Conservation (phyloP, 805 yeast species). For the Candida fluviatilis region DNA sequence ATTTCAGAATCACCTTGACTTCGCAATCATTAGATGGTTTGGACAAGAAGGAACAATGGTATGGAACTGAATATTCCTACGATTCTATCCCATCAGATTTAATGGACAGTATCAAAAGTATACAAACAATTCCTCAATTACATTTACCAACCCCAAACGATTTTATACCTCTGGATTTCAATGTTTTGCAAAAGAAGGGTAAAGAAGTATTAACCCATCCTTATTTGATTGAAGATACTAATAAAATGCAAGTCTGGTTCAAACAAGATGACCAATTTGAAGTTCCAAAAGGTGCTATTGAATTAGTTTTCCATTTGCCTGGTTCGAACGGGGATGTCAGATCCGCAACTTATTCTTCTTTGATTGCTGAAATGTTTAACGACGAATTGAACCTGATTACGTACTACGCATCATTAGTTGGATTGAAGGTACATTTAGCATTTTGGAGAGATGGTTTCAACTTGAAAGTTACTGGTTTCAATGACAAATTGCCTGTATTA, state of each 20-base stretch:
- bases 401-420: conserved; percentile 83
- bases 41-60: conserved; percentile 70
- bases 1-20: conserved; percentile 58
- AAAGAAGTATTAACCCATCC: conserved; percentile 51
- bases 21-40: conserved; percentile 44
- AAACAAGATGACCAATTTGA: conserved; percentile 86
- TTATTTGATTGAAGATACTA: conserved; percentile 48
- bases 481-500: conserved; percentile 69
- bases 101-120: conserved; percentile 22
- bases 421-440: conserved; percentile 55
- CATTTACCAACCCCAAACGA: conserved; percentile 71
- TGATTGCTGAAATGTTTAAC: conserved; percentile 67
- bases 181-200: conserved; percentile 42
- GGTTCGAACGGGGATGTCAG: conserved; percentile 55
- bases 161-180: conserved; percentile 78
- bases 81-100: conserved; percentile 41
- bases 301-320: conserved; percentile 63
- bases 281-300: conserved; percentile 80
- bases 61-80: conserved; percentile 75
- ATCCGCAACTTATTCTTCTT: conserved; percentile 51
- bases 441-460: conserved; percentile 68
- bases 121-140: conserved; percentile 27
- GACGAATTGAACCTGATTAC: conserved; percentile 73
- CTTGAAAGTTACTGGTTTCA: conserved; percentile 71
- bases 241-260: conserved; percentile 68